These are phyloP conservation scores for Saccharomycopsis selenospora DNA, from an alignment of 805 yeast genomes.

Conservation along the genomic window DNA sequence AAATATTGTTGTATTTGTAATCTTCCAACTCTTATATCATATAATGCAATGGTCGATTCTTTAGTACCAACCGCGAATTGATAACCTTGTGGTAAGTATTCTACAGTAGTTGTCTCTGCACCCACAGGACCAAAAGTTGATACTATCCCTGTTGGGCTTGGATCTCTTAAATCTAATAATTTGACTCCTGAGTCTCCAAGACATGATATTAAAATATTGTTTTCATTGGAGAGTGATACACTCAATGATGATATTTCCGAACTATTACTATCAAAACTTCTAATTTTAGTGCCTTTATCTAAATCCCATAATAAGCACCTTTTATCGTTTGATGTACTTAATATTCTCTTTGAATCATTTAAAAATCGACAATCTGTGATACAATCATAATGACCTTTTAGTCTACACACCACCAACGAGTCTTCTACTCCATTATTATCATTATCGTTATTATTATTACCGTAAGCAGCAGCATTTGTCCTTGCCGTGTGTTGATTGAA, in stretches of 20 bases:
- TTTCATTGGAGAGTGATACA: constrained; percentile 22
- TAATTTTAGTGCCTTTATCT: constrained; percentile 43
- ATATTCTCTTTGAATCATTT: constrained; percentile 39
- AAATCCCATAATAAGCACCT: constrained; percentile 78
- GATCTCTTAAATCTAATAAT: constrained; percentile 57
- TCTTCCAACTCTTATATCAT: constrained; percentile 50
- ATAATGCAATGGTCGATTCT: constrained; percentile 62
- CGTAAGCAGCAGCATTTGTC: no score
- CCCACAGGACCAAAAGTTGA: constrained; percentile 48
- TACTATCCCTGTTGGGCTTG: constrained; percentile 31
- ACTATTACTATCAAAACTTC: constrained; percentile 56
- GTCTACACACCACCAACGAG: constrained; percentile 23
- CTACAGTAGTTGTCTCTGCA: constrained; percentile 56
- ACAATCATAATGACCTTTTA: constrained; percentile 80
- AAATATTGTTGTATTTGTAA: constrained; percentile 42
- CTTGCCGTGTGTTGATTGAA: no score
- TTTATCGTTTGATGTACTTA: constrained; percentile 56
- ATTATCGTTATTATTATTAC: not conserved
- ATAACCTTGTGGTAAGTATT: constrained; percentile 63
- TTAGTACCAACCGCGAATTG: constrained; percentile 73
- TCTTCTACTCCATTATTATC: constrained; percentile 2
- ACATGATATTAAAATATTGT: constrained; percentile 28
- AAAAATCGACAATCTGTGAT: constrained; percentile 67
- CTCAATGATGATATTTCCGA: constrained; percentile 59
- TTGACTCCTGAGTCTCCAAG: constrained; percentile 42